Evolutionary conservation across 2,329 filamentous ascomycete species (phyloP).

Genomic region (Botrytis deweyae): DNA sequence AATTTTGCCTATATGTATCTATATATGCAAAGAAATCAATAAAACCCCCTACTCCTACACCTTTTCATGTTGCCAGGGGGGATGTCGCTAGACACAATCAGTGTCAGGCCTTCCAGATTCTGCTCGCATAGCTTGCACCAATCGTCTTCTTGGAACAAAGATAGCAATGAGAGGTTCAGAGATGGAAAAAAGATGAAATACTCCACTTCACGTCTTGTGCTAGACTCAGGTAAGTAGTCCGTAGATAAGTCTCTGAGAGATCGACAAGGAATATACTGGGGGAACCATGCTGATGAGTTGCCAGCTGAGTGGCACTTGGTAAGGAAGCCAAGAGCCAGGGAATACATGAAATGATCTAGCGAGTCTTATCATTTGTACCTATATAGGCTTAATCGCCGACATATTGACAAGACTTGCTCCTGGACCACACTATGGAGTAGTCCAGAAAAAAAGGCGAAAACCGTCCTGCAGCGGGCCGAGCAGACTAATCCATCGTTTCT

Average conservation of each 20-base stretch:
- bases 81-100: background rate
- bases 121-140: background rate
- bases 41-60: background rate
- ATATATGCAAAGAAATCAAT: background rate
- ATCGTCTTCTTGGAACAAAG: background rate
- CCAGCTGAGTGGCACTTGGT: conserved; percentile 20
- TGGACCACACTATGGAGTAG: background rate
- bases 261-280: background rate
- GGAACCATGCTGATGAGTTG: conserved; percentile 2
- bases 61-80: background rate
- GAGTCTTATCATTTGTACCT: background rate
- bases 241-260: background rate
- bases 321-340: background rate
- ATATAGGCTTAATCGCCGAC: background rate
- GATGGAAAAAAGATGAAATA: background rate
- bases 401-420: background rate
- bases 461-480: conserved; percentile 38
- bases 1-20: background rate
- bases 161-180: background rate
- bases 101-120: background rate
- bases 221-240: background rate
- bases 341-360: background rate
- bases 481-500: conserved; percentile 24
- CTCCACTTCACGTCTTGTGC: background rate
- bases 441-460: conserved; percentile 24